Evolutionary conservation across 2,329 filamentous ascomycete genomes (phyloP), one percentile per base, ranked within the genome.

Genomic region (Stachybotrys echinatus): DNA sequence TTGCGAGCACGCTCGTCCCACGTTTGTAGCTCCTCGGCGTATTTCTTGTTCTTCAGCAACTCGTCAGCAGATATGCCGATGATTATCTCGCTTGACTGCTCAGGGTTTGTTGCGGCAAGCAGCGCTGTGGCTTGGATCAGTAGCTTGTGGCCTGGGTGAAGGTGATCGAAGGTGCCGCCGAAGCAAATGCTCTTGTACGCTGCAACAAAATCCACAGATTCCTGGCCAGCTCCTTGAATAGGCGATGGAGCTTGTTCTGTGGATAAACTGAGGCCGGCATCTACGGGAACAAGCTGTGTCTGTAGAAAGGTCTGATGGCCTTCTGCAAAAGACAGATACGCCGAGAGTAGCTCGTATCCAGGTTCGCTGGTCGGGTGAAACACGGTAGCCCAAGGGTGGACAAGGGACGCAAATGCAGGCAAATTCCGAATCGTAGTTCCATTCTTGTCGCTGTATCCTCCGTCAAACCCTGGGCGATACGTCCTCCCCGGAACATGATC

Each of bases 121-220:
- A 44, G 19, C 6, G 42, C 42, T 10, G 42, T 89, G 53, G 92
- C 92, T n/a, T 92, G 91, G 19, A 99, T 80, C 19, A 99, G 80
- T n/a, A 97, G 77, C 70, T 97, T 99, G 73, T 99, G 94, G 6
- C 94, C 94, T 4, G 89, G 85, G 65, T 99, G 94, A 20, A 99
- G 79, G 68, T 97, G 91, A 66, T 99, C 94, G 69, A 97, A 99
- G 0, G 94, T 99, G 10, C 94, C 94, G 23, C 92, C 94, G 12
- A 97, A 81, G 48, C 87, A 89, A 46, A 95, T 87, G 3, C 55
- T 62, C 4, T 53, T 51, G 52, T 68, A 68, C 1, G 58, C 57
- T 3, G 48, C 48, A 5, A 50, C 48, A 14, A 48, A 48, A 3
- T 54, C 47, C 2, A 52, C 43, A n/a, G 40, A 6, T 2, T 52